Evolutionary conservation across 2,329 filamentous ascomycete species (phyloP), one percentile per base, ranked within the genome.

Genomic region (Ceratocystis huliohia): DNA sequence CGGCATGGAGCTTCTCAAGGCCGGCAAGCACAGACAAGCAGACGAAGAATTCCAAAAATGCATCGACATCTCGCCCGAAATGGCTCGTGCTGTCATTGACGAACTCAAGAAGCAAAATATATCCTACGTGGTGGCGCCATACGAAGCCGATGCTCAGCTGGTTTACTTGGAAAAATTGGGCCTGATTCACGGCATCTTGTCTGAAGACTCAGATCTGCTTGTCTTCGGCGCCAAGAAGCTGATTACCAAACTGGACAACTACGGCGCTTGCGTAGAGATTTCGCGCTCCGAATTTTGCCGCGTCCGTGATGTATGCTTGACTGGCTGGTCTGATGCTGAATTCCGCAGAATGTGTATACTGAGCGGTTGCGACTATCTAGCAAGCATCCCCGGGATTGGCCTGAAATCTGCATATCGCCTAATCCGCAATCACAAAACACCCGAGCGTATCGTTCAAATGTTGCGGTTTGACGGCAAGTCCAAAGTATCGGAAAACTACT

Each of bases 281-380:
- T 91, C 91, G 72, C 88, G 94, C 44, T 84, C 84, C 15, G 89
- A 96, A 73, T 97, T 99, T 73, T 88, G 89, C 64, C 86, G 89
- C 37, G 95, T 91, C 70, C 87, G 89, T 63, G 94, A 96, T 70
- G 82, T 97, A 62, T 96, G 88, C 65, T 78, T 99, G 50, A 88
- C 91, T 3, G 93, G 92, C 6, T 99, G 93, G 93, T 88, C 89
- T 1, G 93, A 97, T 74, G 80, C 82, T 8, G 90, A 96, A 70
- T 99, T 99, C 72, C 84, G 94, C 68, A 86, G 86, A 65, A 99
- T 99, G 94, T 91, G 92, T 50, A 99, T 99, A 70, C 78, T 99
- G 68, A 96, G 91, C 73, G 94, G 94, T 6, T 99, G 94, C 74
- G 94, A 99, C 74, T 99, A 99, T 74, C 82, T 97, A n/a, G 80